Evolutionary conservation across 805 yeast genomes (phyloP), one percentile per base, ranked within the genome.

Genomic region (Lachancea dasiensis): DNA sequence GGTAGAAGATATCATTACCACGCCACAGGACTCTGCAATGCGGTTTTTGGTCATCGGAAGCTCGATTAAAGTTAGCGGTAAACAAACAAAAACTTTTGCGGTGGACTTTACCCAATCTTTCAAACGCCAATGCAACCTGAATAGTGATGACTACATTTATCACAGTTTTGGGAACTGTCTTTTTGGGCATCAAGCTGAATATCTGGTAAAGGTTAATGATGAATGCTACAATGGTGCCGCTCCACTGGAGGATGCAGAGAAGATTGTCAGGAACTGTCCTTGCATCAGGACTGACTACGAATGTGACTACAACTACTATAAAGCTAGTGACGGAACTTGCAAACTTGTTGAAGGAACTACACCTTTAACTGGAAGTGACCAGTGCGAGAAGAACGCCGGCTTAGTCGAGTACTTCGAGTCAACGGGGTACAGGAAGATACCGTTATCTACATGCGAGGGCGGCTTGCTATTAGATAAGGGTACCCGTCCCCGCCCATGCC

Each of bases 201-300:
- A 79, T 52, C 63, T 75, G 44, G 72, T 81, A 41, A 75, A 82
- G 52, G 65, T 67, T 14, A 64, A 78, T 1, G 76, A 75, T 17
- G 71, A 68, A 32, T 64, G 66, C 40, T 90, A 95, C 61, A 83
- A 78, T 52, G 79, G 86, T 44, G 74, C 68, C 39, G 74, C 74
- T 38, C 77, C 81, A 31, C 66, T 84, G 28, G 56, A 64, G 19
- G 65, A 73, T 20, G 87, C 84, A 1, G 73, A 68, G 52, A 71
- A 69, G 46, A 66, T 72, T 9, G 56, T 72, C 8, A 67, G 76
- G 43, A 79, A 84, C 57, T 92, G 98, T 64, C 56, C 81, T 1
- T 92, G 98, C 65, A 71, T 92, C 0, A 73, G 95, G 60, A 72
- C 73, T 36, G 98, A 90, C 54, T 92, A 67, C 54, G 98, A 92